Evolutionary conservation across 2,329 filamentous ascomycete species (phyloP), one percentile per base, ranked within the genome.

Genomic region (Cladosporium sp.): DNA sequence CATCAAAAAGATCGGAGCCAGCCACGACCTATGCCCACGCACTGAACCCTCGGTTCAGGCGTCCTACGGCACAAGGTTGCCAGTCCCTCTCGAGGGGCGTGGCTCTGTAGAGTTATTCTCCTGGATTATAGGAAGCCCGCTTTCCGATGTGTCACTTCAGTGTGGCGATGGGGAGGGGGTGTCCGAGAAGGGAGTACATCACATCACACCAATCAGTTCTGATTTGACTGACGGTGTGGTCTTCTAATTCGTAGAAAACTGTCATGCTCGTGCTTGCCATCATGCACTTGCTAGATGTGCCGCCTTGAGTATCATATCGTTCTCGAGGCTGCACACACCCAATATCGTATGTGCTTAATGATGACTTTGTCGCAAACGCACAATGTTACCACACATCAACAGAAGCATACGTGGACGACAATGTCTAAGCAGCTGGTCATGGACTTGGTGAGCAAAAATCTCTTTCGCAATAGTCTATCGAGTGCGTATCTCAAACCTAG

Each of bases 141-240:
- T 82, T 83, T 83, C 84, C 87, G 86, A 85, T 85, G 86, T 80
- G 86, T 89, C 85, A 81, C 88, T 87, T 90, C 88, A 69, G 89
- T 87, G 88, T 84, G 86, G 86, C 87, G 86, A 89, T 87, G 87
- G 83, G 85, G 80, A 81, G 80, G 80, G 82, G 86, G 89, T 89
- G 88, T 89, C 88, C 86, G 89, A 85, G 77, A 85, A 89, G 83
- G 86, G 88, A 88, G 87, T 80, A 88, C 85, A 86, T 83, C 79
- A 65, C 62, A 57, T 66, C 50, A 62, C 50, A 62, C 29, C 31
- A 53, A 49, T 23, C 46, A 50, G 29, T 62, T 28, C 57, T 23
- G 7, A 16, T 40, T 57, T 37, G 21, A 61, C 46, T 37, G 46
- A 28, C 29, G 40, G 59, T 18, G 44, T 53, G 59, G 29, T 61